Evolutionary conservation across 352 stramenopile genomes (phyloP).

Genomic region (Phytopythium delawarense): DNA sequence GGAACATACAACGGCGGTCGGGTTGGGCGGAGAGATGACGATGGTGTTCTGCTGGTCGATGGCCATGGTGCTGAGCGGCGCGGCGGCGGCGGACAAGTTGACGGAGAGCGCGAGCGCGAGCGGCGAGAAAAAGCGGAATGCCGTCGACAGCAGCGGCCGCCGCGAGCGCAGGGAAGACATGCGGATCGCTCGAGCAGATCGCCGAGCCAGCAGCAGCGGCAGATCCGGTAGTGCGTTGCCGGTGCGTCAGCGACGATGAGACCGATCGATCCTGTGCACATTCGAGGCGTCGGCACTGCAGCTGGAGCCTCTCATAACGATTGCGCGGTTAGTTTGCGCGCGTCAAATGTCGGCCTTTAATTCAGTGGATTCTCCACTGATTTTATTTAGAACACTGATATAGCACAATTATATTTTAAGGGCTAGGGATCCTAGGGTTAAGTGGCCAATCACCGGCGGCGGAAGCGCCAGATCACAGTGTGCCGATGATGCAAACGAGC

Average conservation of each 20-base stretch:
- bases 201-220: neutral
- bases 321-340: neutral
- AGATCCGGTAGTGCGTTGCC: neutral
- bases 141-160: neutral
- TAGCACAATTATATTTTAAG: too few species aligned
- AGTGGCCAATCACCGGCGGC: neutral
- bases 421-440: slow-evolving; percentile 1
- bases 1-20: slow-evolving; percentile 23
- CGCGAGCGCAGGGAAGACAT: neutral
- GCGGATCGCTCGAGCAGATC: neutral
- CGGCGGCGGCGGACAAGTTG: neutral
- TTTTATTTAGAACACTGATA: too few species aligned
- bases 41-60: slow-evolving; percentile 36
- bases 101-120: neutral
- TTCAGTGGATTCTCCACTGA: too few species aligned
- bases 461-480: neutral
- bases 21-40: slow-evolving; percentile 24
- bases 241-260: too few species aligned
- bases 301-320: too few species aligned
- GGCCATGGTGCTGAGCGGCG: slow-evolving; percentile 15
- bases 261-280: too few species aligned
- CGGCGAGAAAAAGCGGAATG: slow-evolving; percentile 4
- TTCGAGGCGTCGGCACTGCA: too few species aligned
- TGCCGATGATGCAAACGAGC: neutral
- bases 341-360: neutral